Evolutionary conservation across 2,329 filamentous ascomycete genomes (phyloP).

Genomic region (Pseudopyrenochaeta lycopersici): DNA sequence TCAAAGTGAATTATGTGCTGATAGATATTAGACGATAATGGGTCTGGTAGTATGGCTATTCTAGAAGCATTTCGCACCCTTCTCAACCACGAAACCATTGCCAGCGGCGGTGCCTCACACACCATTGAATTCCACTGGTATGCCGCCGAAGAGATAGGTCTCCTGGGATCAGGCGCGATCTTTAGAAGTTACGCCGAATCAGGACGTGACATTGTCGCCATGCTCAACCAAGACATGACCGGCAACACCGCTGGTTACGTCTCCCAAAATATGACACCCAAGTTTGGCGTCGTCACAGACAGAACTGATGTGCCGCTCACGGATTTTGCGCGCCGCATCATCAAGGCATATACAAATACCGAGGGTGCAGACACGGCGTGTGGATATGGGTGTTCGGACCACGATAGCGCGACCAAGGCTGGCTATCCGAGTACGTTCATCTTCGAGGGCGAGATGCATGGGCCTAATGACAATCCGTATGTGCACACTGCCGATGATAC

Average conservation of each 20-base stretch:
- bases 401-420: slow-evolving; percentile 74
- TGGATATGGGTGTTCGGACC: slow-evolving; percentile 82
- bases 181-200: slow-evolving; percentile 79
- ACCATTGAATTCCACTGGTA: slow-evolving; percentile 98
- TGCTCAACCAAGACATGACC: slow-evolving; percentile 95
- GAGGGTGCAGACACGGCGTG: slow-evolving; percentile 86
- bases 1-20: background rate
- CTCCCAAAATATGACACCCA: slow-evolving; percentile 82
- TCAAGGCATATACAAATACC: slow-evolving; percentile 86
- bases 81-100: slow-evolving; percentile 72
- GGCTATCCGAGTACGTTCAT: slow-evolving; percentile 78
- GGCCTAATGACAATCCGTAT: slow-evolving; percentile 64
- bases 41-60: slow-evolving; percentile 89
- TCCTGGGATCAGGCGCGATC: slow-evolving; percentile 87
- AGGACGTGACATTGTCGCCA: slow-evolving; percentile 81
- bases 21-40: slow-evolving; percentile 74
- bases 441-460: slow-evolving; percentile 71
- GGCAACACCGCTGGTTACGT: slow-evolving; percentile 83
- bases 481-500: slow-evolving; percentile 75
- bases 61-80: slow-evolving; percentile 86
- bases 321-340: slow-evolving; percentile 85
- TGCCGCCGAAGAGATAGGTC: slow-evolving; percentile 84
- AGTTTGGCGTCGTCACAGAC: slow-evolving; percentile 89
- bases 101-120: slow-evolving; percentile 76
- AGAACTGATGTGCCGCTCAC: slow-evolving; percentile 84